Evolutionary conservation across 2,329 filamentous ascomycete genomes (phyloP).

Genomic region (Neofusicoccum parvum): DNA sequence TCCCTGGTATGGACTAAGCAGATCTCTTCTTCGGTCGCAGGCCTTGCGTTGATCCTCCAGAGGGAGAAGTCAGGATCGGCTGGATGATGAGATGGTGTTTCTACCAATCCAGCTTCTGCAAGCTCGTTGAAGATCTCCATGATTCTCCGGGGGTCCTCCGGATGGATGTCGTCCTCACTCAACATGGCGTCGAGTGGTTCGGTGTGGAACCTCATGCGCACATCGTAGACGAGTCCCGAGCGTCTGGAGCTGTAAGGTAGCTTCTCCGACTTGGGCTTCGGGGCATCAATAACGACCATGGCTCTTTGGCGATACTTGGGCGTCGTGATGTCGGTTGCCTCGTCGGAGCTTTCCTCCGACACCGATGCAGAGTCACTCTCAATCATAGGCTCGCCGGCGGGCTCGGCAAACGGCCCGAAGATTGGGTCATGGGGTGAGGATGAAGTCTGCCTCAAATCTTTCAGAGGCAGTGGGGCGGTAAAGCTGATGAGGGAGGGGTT

Average conservation of each 20-base stretch:
- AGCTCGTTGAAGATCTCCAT: constrained; percentile 91
- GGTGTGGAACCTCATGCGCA: constrained; percentile 92
- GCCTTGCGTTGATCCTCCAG: constrained; percentile 72
- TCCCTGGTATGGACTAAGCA: constrained; percentile 74
- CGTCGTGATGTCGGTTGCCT: background rate
- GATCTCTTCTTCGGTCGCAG: constrained; percentile 79
- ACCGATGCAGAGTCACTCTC: background rate
- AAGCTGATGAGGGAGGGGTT: constrained; percentile 19
- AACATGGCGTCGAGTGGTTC: constrained; percentile 57
- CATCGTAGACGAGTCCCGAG: constrained; percentile 70
- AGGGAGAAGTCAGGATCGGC: constrained; percentile 58
- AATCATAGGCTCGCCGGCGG: constrained; percentile 3
- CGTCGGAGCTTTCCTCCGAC: constrained; percentile 1
- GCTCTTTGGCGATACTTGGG: background rate
- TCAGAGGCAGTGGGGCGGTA: background rate
- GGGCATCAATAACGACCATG: constrained; percentile 15
- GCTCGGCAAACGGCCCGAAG: constrained; percentile 4
- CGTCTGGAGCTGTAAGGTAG: constrained; percentile 41
- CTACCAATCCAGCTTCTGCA: constrained; percentile 78
- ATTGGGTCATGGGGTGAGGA: background rate
- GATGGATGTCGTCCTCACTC: constrained; percentile 73
- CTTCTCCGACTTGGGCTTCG: constrained; percentile 1
- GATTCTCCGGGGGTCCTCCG: constrained; percentile 90
- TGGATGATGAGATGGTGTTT: constrained; percentile 55
- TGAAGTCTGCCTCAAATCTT: constrained; percentile 1